These are phyloP conservation scores for Penicillium sp. DNA, from an alignment of 2,329 filamentous ascomycete genomes.

Conservation along the genomic window DNA sequence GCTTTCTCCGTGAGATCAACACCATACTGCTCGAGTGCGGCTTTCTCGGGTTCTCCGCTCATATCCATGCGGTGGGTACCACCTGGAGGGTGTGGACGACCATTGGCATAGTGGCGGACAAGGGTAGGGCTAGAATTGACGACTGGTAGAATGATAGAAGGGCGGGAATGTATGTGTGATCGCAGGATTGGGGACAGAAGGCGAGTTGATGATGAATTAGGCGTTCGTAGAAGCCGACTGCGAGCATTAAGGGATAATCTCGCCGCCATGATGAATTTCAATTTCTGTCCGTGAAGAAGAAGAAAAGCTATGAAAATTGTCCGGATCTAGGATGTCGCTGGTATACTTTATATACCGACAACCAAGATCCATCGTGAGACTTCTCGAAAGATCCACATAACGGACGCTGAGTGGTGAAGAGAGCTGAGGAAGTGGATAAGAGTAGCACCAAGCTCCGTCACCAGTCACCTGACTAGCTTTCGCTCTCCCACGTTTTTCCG, in stretches of 20 bases:
- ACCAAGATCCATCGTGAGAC: constrained; percentile 23
- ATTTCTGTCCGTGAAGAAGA: neutral
- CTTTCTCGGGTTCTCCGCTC: constrained; percentile 71
- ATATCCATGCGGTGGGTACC: constrained; percentile 94
- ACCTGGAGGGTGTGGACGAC: constrained; percentile 78
- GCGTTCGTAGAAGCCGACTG: constrained; percentile 30
- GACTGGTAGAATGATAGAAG: constrained; percentile 16
- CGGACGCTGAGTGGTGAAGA: constrained; percentile 31
- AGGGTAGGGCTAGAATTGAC: constrained; percentile 12
- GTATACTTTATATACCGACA: constrained; percentile 13
- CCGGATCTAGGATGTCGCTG: neutral
- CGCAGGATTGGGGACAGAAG: constrained; percentile 21
- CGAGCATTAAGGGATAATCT: constrained; percentile 33
- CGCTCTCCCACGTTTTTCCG: constrained; percentile 21
- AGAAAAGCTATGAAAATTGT: neutral
- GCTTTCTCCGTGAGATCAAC: constrained; percentile 85
- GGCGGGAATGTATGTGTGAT: constrained; percentile 20
- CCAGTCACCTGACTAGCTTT: constrained; percentile 10
- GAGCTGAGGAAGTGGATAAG: constrained; percentile 9
- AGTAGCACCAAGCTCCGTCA: constrained; percentile 29
- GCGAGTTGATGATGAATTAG: constrained; percentile 23
- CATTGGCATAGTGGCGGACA: constrained; percentile 54
- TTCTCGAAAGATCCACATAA: constrained; percentile 41
- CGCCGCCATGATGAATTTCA: constrained; percentile 30
- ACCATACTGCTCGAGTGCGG: constrained; percentile 86